Evolutionary conservation across 2,329 filamentous ascomycete genomes (phyloP), one percentile per base, ranked within the genome.

Genomic region (Boeremia lycopersici): DNA sequence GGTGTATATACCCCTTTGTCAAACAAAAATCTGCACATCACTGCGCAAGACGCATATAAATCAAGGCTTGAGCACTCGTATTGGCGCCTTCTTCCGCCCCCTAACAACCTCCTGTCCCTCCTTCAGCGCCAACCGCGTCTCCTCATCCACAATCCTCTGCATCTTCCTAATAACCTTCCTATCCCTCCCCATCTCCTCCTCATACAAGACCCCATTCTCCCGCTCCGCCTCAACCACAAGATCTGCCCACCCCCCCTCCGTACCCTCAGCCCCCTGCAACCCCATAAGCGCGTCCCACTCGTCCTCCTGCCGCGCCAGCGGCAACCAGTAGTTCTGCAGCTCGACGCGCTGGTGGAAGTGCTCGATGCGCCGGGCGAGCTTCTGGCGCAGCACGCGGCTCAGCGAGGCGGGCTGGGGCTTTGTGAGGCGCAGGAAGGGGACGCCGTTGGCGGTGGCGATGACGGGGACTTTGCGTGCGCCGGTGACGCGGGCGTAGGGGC

Each of bases 361-460:
- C 39, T 69, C 68, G 38, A 79, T 73, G n/a, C 81, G 80, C 34
- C 74, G 69, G 4, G 68, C 56, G 15, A 82, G 71, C 63, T 84
- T 84, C 44, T 83, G 76, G 9, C 79, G 76, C 2, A 93, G 64
- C 13, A 87, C 79, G 8, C 82, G 76, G n/a, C 80, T 82, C 17
- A 93, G 73, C n/a, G 74, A 73, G 0, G 70, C 68, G 2, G 87
- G 82, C 70, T 92, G 87, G 4, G 86, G 86, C 70, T 89, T 89
- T 58, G 77, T 81, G 39, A 88, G 74, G 31, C 89, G 84, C 26
- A 93, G 71, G 65, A 92, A 88, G 0, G 88, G 84, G 23, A 86
- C 73, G 25, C 79, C 80, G 35, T 80, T 78, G 2, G 86, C 79
- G 4, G 82, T 80, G 29, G 82, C 76, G 1, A 91, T 68, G 1